Base-by-base conservation (phyloP, 2,329 filamentous ascomycete genomes). In the Alternaria burnsii region DNA sequence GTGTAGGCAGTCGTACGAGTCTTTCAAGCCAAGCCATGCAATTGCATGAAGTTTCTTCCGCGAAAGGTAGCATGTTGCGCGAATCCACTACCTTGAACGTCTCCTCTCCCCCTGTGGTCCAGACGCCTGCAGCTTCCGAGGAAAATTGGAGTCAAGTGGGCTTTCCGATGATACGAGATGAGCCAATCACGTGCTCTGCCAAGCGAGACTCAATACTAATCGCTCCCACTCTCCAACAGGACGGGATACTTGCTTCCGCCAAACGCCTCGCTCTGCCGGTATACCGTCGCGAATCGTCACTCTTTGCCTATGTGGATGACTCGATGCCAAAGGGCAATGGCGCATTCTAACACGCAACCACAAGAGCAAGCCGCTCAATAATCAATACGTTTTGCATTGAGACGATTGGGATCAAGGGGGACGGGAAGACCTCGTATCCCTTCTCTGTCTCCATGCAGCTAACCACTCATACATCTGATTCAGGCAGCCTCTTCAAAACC, bases 131-230 rank as follows among this genome's bases (percentile, higher is more conserved):
- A 34, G 18, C 55, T 22, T 26, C 40, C 32, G 24, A 47, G 20
- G 28, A 41, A 48, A 43, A 47, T 32, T 34, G 34, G 46, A 48
- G 46, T 48, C 30, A 1, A 48, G 30, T 34, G 18, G 46, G 46
- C 46, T 34, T 57, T 38, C 54, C 59, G 58, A 58, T 41, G 47
- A 52, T 43, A 47, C n/a, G 46, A 22, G n/a, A 41, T 26, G 44
- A 24, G 60, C 61, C 61, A 65, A 62, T 55, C 60, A 60, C 46
- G 50, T 55, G 34, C 52, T 41, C 52, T 43, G 54, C 58, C 50
- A 61, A 66, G 59, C 62, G 53, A 61, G 50, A 44, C 56, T 55
- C 55, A 56, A 42, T 42, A 61, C 42, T 55, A 43, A 52, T 52
- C 56, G 16, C 36, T 32, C 38, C 32, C 30, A 44, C 51, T 9